Conservation (phyloP, 2,329 filamentous ascomycete species). For the Plectosphaerella cucumerina region DNA sequence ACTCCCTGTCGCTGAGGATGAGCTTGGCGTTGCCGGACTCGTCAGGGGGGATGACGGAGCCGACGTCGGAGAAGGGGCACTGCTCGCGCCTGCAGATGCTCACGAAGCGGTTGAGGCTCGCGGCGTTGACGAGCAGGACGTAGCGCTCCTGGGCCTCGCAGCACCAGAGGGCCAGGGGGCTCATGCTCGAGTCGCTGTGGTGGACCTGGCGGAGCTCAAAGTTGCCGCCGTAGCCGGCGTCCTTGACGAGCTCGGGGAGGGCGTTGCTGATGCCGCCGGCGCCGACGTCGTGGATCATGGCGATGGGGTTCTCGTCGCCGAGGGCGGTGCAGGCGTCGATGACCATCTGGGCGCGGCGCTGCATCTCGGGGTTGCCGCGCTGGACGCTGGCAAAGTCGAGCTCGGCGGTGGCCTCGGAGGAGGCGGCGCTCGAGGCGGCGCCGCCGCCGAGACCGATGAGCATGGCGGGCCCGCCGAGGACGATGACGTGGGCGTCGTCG, state of each 20-base stretch:
- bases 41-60: slow-evolving; percentile 62
- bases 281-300: slow-evolving; percentile 96
- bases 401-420: slow-evolving; percentile 83
- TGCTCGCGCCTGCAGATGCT: slow-evolving; percentile 72
- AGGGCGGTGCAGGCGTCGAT: slow-evolving; percentile 91
- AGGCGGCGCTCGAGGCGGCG: slow-evolving; percentile 86
- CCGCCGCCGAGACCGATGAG: slow-evolving; percentile 94
- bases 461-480: slow-evolving; percentile 95
- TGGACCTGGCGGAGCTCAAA: slow-evolving; percentile 96
- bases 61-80: slow-evolving; percentile 90
- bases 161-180: slow-evolving; percentile 95
- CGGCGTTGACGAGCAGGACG: slow-evolving; percentile 80
- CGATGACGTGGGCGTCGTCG: slow-evolving; percentile 84
- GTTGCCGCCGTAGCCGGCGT: slow-evolving; percentile 83
- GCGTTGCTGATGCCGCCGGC: slow-evolving; percentile 69
- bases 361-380: slow-evolving; percentile 93
- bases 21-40: slow-evolving; percentile 65
- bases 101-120: slow-evolving; percentile 72
- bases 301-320: slow-evolving; percentile 81
- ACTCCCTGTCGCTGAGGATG: slow-evolving; percentile 77
- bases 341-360: slow-evolving; percentile 93
- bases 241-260: slow-evolving; percentile 79
- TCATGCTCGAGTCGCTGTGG: slow-evolving; percentile 86
- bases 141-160: slow-evolving; percentile 97
- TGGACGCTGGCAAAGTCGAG: slow-evolving; percentile 97